Conservation (phyloP, 306 rosid species). For the Nissolia schottii region DNA sequence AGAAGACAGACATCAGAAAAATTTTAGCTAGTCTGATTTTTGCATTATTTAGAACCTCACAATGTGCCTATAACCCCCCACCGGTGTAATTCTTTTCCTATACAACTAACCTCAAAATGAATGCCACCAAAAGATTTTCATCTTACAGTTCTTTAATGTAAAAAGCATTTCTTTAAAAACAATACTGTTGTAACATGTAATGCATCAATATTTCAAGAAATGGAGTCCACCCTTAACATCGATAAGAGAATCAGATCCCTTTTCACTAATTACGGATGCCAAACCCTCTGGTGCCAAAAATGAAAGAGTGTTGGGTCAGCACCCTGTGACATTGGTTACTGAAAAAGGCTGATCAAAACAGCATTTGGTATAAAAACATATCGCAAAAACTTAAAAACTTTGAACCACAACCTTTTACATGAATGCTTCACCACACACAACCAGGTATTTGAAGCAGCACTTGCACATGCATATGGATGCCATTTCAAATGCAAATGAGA, state of each 20-base stretch:
- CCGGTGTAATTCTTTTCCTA: not conserved
- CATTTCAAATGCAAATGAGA: not conserved
- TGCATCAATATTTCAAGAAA: not conserved
- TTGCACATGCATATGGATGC: not conserved
- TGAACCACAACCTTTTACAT: not conserved
- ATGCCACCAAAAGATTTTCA: not conserved
- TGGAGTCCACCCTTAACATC: not conserved
- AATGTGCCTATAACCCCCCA: not conserved
- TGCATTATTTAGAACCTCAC: constrained; percentile 13
- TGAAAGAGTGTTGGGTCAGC: not conserved
- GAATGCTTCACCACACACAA: constrained; percentile 16
- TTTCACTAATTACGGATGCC: not conserved
- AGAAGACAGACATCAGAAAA: constrained; percentile 11
- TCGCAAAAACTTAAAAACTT: not conserved
- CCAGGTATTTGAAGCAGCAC: too few species aligned
- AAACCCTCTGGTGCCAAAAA: not conserved
- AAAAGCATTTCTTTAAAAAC: not conserved
- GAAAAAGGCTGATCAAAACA: not conserved
- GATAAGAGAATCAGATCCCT: not conserved
- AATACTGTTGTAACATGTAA: not conserved
- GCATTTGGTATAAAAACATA: not conserved
- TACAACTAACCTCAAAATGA: not conserved
- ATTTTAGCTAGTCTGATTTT: not conserved
- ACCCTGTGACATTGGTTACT: not conserved
- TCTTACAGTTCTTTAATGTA: not conserved